Evolutionary conservation across 345 rosid genomes (phyloP).

Genomic region (Eucalyptus coolabah): DNA sequence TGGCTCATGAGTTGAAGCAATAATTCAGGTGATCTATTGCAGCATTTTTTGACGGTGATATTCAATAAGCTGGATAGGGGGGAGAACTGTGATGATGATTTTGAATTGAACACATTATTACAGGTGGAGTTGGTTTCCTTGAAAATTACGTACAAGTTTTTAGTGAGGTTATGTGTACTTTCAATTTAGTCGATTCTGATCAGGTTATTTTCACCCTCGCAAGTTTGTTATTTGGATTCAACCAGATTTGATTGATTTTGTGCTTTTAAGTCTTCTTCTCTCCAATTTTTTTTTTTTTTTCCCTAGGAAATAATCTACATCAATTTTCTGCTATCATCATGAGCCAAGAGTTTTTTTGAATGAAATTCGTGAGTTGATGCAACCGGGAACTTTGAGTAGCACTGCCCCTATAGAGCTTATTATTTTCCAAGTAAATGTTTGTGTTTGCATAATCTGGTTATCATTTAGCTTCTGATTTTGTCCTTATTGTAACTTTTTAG

Average conservation of each 20-base stretch:
- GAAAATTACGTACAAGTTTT: background rate
- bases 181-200: background rate
- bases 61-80: slow-evolving; percentile 78
- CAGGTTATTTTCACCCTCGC: background rate
- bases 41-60: slow-evolving; percentile 76
- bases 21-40: slow-evolving; percentile 81
- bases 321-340: background rate
- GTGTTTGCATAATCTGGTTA: background rate
- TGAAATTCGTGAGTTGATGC: background rate
- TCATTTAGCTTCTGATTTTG: background rate
- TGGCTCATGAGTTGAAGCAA: background rate
- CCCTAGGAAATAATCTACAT: background rate
- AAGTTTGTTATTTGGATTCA: background rate
- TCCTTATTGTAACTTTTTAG: background rate
- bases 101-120: slow-evolving; percentile 76
- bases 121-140: slow-evolving; percentile 41
- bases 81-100: slow-evolving; percentile 89
- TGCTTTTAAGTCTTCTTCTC: background rate
- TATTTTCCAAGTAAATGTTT: background rate
- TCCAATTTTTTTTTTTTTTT: background rate
- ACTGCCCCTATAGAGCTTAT: background rate
- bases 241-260: background rate
- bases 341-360: background rate
- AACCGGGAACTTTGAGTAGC: background rate
- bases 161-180: background rate